Evolutionary conservation across 1,284 basidiomycete species (phyloP).

Genomic region (Phylloboletellus chloephorus): DNA sequence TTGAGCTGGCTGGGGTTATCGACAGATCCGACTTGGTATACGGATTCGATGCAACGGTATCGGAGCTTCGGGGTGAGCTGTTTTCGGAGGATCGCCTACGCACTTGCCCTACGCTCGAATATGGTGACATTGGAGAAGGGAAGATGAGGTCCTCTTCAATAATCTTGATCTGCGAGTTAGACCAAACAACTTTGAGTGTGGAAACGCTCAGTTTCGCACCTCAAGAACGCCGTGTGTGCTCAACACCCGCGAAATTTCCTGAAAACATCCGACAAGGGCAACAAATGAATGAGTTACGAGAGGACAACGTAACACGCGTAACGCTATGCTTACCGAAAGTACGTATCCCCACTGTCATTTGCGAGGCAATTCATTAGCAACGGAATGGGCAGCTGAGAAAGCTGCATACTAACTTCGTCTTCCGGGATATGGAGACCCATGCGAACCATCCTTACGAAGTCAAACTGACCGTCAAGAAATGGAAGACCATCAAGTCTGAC

Average conservation of each 20-base stretch:
- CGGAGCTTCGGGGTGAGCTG: slow-evolving; percentile 26
- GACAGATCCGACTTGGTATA: slow-evolving; percentile 28
- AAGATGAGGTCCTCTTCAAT: slow-evolving; percentile 71
- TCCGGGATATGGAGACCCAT: slow-evolving; percentile 66
- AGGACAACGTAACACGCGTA: slow-evolving; percentile 5
- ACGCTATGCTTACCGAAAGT: slow-evolving; percentile 38
- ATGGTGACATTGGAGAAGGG: slow-evolving; percentile 39
- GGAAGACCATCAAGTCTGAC: slow-evolving; percentile 57
- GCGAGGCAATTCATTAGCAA: slow-evolving; percentile 14
- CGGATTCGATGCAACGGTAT: slow-evolving; percentile 23
- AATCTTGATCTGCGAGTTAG: slow-evolving; percentile 38
- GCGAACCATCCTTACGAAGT: slow-evolving; percentile 57
- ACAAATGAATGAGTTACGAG: slow-evolving; percentile 14
- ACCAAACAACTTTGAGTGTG: background rate
- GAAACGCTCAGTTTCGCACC: slow-evolving; percentile 35
- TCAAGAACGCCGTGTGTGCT: slow-evolving; percentile 58
- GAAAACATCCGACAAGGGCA: slow-evolving; percentile 9
- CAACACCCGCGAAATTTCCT: slow-evolving; percentile 65
- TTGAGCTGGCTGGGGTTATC: slow-evolving; percentile 14
- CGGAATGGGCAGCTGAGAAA: slow-evolving; percentile 1
- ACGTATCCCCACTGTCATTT: slow-evolving; percentile 44
- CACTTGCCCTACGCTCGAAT: slow-evolving; percentile 9
- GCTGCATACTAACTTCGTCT: slow-evolving; percentile 47
- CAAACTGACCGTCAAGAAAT: slow-evolving; percentile 52
- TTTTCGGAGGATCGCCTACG: slow-evolving; percentile 19